These are phyloP conservation scores for Suhomyces kilbournensis DNA, from an alignment of 805 yeast genomes.

Conservation along the genomic window DNA sequence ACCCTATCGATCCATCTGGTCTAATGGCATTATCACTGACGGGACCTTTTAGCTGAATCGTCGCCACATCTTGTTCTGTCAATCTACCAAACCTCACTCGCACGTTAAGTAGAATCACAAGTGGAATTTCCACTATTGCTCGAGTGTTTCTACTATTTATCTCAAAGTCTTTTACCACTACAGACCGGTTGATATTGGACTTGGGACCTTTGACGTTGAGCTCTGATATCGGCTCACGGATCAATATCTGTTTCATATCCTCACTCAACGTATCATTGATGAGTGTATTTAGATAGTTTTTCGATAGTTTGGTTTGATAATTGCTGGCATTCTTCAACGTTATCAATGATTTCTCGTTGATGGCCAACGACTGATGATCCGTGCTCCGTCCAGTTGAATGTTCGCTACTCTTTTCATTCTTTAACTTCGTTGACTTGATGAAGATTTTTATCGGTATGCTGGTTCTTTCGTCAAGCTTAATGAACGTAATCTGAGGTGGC, in stretches of 20 bases:
- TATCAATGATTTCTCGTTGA: slow-evolving; percentile 12
- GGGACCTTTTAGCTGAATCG: neutral
- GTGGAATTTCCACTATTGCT: slow-evolving; percentile 4
- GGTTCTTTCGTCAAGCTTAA: slow-evolving; percentile 2
- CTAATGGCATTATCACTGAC: slow-evolving; percentile 1
- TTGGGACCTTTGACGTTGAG: neutral
- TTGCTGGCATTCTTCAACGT: slow-evolving; percentile 11
- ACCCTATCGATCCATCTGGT: slow-evolving; percentile 1
- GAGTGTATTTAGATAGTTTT: slow-evolving; percentile 10
- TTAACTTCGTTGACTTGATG: slow-evolving; percentile 3
- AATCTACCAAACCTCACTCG: slow-evolving; percentile 1
- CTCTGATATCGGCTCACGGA: slow-evolving; percentile 8
- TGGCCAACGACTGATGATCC: slow-evolving; percentile 9
- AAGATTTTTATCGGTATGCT: slow-evolving; percentile 13
- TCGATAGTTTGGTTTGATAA: slow-evolving; percentile 14
- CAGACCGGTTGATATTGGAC: neutral
- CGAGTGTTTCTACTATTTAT: neutral
- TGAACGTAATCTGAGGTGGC: slow-evolving; percentile 16
- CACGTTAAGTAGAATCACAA: slow-evolving; percentile 1
- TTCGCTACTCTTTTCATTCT: neutral
- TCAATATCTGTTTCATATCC: slow-evolving; percentile 4
- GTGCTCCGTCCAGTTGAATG: neutral
- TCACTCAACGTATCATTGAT: slow-evolving; percentile 6
- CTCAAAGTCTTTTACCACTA: neutral
- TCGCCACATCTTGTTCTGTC: slow-evolving; percentile 2